Evolutionary conservation across 2,329 filamentous ascomycete species (phyloP).

Genomic region (Berkeleyomyces basicola): DNA sequence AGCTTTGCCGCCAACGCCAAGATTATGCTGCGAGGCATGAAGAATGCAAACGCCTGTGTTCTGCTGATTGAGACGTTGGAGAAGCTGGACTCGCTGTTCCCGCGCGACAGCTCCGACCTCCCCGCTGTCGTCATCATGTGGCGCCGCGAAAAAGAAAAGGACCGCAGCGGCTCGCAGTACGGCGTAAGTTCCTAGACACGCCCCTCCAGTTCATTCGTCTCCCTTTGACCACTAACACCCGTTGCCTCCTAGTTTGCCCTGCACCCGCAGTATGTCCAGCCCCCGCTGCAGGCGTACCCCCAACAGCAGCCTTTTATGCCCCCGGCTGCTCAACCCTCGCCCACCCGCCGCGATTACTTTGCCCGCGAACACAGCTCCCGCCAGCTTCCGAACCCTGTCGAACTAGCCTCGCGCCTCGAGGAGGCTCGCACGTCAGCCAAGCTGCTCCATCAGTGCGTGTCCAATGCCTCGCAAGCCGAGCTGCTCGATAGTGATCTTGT

Average conservation of each 20-base stretch:
- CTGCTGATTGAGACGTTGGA: conserved; percentile 79
- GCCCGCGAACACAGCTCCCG: conserved; percentile 32
- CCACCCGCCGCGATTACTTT: conserved; percentile 39
- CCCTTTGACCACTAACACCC: background rate
- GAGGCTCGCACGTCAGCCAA: conserved; percentile 84
- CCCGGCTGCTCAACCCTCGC: conserved; percentile 17
- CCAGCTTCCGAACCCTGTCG: conserved; percentile 48
- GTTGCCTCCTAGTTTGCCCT: background rate
- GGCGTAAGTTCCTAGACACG: conserved; percentile 26
- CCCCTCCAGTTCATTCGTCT: background rate
- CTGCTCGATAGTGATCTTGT: conserved; percentile 73
- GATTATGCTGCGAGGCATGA: conserved; percentile 52
- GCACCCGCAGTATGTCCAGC: background rate
- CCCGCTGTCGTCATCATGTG: conserved; percentile 53
- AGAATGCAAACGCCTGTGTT: conserved; percentile 64
- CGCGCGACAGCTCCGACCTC: conserved; percentile 3
- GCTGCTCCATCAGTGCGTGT: conserved; percentile 78
- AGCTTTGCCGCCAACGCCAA: conserved; percentile 67
- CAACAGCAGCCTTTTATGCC: conserved; percentile 15
- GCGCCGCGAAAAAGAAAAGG: conserved; percentile 65
- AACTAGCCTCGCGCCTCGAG: conserved; percentile 69
- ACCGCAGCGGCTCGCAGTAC: conserved; percentile 28
- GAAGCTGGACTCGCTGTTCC: conserved; percentile 39
- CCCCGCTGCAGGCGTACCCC: background rate
- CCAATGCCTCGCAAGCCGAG: conserved; percentile 64